A percentile compares a stretch with the other conserved stretches of the same genome.
These are phyloP conservation scores for Diplodia corticola DNA, from an alignment of 2,329 filamentous ascomycete genomes.

Conservation along the genomic window DNA sequence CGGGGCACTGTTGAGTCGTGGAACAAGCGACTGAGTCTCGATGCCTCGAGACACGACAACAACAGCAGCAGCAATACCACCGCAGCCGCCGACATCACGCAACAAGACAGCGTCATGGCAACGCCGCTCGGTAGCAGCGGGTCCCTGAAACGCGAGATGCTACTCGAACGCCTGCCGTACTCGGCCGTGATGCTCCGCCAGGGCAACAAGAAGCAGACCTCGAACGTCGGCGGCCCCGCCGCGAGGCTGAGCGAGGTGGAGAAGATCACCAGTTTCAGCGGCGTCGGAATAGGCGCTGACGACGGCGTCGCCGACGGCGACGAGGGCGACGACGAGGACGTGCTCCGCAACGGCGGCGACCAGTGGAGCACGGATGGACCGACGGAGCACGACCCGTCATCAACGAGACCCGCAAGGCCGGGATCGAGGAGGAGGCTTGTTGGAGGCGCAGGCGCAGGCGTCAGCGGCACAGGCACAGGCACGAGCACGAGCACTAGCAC, in stretches of 20 bases:
- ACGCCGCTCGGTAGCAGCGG: constrained; percentile 58
- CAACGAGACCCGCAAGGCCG: constrained; percentile 28
- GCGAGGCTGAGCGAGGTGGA: constrained; percentile 59
- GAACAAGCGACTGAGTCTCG: constrained; percentile 27
- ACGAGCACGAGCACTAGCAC: too few species aligned
- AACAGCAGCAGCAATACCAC: neutral
- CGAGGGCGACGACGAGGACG: constrained; percentile 36
- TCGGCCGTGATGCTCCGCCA: constrained; percentile 64
- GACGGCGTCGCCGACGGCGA: constrained; percentile 28
- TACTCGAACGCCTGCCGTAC: constrained; percentile 86
- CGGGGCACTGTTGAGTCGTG: constrained; percentile 38
- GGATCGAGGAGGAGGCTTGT: constrained; percentile 30
- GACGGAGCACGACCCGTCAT: constrained; percentile 28
- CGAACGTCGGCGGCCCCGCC: constrained; percentile 25
- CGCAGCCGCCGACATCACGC: neutral
- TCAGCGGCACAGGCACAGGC: too few species aligned
- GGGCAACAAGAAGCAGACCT: constrained; percentile 31
- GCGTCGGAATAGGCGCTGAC: constrained; percentile 44
- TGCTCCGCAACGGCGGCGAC: constrained; percentile 23
- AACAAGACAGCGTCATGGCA: constrained; percentile 26
- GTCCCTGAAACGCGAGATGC: constrained; percentile 68
- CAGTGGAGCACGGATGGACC: constrained; percentile 47
- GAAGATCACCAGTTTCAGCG: constrained; percentile 67
- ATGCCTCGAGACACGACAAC: neutral
- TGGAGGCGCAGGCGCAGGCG: constrained; percentile 28